phyloP scores from a whole-genome alignment of 495 filamentous ascomycete genomes.

The Beverwykella pulmonaria region DNA sequence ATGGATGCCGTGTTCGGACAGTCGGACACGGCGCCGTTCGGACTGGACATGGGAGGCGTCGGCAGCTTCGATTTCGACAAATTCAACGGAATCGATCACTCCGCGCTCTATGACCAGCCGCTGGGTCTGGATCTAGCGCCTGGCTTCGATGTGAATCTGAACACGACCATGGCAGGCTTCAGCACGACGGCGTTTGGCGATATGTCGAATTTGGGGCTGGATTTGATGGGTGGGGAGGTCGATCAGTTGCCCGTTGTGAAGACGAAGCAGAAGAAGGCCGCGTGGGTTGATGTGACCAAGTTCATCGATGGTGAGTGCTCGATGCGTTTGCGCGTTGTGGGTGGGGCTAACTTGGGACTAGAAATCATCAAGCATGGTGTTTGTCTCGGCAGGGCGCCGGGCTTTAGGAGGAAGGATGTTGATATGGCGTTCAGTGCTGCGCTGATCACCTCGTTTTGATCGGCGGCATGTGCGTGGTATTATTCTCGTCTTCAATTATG shows the following conservation, averaged over 20 bases:
- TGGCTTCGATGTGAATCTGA: conserved; percentile 12
- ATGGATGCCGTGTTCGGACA: background rate
- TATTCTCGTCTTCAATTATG: background rate
- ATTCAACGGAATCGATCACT: conserved; percentile 11
- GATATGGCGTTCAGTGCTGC: conserved; percentile 54
- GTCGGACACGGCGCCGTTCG: conserved; percentile 21
- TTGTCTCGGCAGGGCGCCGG: conserved; percentile 66
- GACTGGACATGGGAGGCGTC: conserved; percentile 30
- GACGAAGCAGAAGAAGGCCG: conserved; percentile 35
- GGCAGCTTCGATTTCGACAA: background rate
- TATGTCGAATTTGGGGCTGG: conserved; percentile 22
- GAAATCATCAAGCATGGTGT: conserved; percentile 53
- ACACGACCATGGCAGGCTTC: conserved; percentile 4
- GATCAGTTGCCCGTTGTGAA: conserved; percentile 3
- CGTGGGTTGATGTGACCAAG: conserved; percentile 44
- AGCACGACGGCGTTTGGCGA: conserved; percentile 12
- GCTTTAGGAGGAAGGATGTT: conserved; percentile 61
- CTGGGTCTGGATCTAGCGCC: conserved; percentile 33
- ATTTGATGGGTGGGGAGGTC: conserved; percentile 19
- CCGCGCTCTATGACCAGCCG: conserved; percentile 29
- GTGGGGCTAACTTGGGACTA: conserved; percentile 34
- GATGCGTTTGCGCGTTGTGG: background rate
- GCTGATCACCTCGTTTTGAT: conserved; percentile 15
- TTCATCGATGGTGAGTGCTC: conserved; percentile 43
- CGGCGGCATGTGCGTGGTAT: background rate